These are phyloP conservation scores for Lachancea lanzarotensis DNA, from an alignment of 805 yeast genomes.

Conservation along the genomic window DNA sequence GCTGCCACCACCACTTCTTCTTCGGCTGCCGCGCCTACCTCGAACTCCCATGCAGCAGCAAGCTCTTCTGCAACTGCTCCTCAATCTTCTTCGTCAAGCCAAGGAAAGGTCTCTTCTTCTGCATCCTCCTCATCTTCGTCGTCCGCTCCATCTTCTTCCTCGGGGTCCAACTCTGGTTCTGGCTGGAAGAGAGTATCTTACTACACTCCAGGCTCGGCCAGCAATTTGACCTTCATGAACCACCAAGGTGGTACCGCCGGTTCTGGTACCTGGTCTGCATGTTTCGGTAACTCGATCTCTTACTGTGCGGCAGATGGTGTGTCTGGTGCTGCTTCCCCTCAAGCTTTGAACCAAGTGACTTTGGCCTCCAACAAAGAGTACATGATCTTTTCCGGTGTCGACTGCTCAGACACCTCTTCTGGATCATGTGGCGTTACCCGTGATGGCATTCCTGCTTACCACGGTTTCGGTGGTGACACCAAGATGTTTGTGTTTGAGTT, in stretches of 20 bases:
- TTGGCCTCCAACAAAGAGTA: slow-evolving; percentile 70
- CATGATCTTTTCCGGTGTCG: slow-evolving; percentile 69
- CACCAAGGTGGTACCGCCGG: slow-evolving; percentile 76
- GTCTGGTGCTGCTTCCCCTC: slow-evolving; percentile 62
- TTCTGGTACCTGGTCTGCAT: slow-evolving; percentile 80
- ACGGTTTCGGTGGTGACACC: slow-evolving; percentile 79
- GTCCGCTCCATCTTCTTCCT: slow-evolving; percentile 25
- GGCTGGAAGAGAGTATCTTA: slow-evolving; percentile 73
- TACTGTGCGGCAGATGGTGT: slow-evolving; percentile 74
- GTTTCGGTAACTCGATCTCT: slow-evolving; percentile 90
- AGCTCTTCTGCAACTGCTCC: slow-evolving; percentile 10
- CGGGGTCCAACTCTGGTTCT: slow-evolving; percentile 39
- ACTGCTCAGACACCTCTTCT: slow-evolving; percentile 42
- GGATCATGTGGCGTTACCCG: slow-evolving; percentile 82
- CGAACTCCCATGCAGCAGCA: slow-evolving; percentile 13
- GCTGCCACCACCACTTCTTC: slow-evolving; percentile 12
- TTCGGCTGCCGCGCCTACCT: slow-evolving; percentile 10
- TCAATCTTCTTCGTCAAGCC: slow-evolving; percentile 14
- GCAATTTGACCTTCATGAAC: slow-evolving; percentile 78
- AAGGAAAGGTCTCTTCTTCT: slow-evolving; percentile 22
- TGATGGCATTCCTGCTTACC: slow-evolving; percentile 82
- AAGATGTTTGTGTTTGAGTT: slow-evolving; percentile 93
- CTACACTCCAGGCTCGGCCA: slow-evolving; percentile 65
- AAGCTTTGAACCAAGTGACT: slow-evolving; percentile 61
- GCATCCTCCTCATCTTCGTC: slow-evolving; percentile 25